Base-by-base conservation (phyloP, 371 early-diverging fungal species). In the Mucor mucedo region DNA sequence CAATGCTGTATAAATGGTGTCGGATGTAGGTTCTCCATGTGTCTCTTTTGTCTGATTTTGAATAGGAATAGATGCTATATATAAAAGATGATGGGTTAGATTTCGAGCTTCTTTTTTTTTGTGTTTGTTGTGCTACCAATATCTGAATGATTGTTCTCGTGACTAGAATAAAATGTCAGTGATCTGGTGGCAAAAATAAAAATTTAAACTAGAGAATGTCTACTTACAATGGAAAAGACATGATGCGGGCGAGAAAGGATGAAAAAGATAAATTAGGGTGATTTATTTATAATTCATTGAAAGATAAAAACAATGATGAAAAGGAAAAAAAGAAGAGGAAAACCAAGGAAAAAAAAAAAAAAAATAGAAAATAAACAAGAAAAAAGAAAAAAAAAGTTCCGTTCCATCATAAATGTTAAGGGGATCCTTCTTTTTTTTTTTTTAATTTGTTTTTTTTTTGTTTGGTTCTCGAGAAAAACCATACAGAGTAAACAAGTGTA, bases 1-100 rank as follows among this genome's bases (percentile, higher is more conserved):
- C 33, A 57, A 48, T 35, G 52, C 49, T 27, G 67, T 38, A 30
- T 65, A 58, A 7, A 65, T 65, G 14, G 62, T 49, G 11, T 58
- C 11, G 1, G 55, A n/a, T 38, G 53, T 61, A 14, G 62, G 45
- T 14, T 38, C 38, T 9, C 11, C 21, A 3, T 63, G 41, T 49
- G 28, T 5, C 7, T 32, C n/a, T 50, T n/a, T 44, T 14, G 38
- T 35, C 8, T 13, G 29, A 47, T 55, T 39, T 29, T 56, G 63
- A 27, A 56, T 35, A 14, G 63, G 58, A 52, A 63, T 40, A 39
- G 57, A 57, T 52, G 52, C 57, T 63, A 33, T 14, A 13, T 11
- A 29, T 38, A 53, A 13, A 7, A 47, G 27, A 30, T 50, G 3
- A 5, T 50, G 4, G 30, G 30, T 30, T 11, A 9, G 5, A 30